Percentiles rank a stretch among this genome's conserved stretches.
These are phyloP conservation scores for Naganishia liquefaciens DNA, from an alignment of 1,284 basidiomycete genomes.

Conservation along the genomic window DNA sequence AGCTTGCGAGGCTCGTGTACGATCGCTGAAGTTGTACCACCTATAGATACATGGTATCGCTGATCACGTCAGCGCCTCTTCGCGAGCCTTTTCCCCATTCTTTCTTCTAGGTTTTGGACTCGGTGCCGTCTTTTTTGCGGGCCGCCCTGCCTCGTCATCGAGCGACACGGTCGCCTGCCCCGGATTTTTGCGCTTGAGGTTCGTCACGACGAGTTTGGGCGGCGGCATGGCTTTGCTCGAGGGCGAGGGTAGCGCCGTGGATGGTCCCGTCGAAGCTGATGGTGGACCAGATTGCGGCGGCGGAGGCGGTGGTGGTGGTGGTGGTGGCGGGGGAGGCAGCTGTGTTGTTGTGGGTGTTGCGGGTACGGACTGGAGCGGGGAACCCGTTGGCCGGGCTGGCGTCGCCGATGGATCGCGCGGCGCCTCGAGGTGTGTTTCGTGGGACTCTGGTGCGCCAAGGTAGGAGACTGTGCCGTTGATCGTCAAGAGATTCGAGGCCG, in stretches of 20 bases:
- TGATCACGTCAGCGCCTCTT: background rate
- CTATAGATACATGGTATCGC: too few relatives aligned
- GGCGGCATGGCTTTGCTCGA: constrained; percentile 23
- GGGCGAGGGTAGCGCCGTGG: constrained; percentile 15
- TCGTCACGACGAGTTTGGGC: constrained; percentile 10
- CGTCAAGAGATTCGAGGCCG: constrained; percentile 11
- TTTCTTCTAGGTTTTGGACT: constrained; percentile 11
- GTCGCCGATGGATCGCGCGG: background rate
- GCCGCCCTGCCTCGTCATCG: constrained; percentile 16
- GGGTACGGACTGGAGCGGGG: constrained; percentile 10
- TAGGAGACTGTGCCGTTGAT: constrained; percentile 13
- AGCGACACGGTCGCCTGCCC: background rate
- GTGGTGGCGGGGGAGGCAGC: background rate
- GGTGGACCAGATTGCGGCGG: constrained; percentile 5
- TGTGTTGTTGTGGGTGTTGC: constrained; percentile 15
- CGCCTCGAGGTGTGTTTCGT: background rate
- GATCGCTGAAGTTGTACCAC: too few relatives aligned
- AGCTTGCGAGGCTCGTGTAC: background rate
- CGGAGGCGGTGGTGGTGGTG: too few relatives aligned
- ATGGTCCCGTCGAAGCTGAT: constrained; percentile 10
- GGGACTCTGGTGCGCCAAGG: constrained; percentile 5
- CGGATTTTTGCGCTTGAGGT: constrained; percentile 23
- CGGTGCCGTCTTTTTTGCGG: constrained; percentile 25
- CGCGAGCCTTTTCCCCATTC: constrained; percentile 11
- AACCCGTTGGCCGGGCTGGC: background rate